Evolutionary conservation across 2,329 filamentous ascomycete species (phyloP).

Genomic region (Domatiomyces catenatus): DNA sequence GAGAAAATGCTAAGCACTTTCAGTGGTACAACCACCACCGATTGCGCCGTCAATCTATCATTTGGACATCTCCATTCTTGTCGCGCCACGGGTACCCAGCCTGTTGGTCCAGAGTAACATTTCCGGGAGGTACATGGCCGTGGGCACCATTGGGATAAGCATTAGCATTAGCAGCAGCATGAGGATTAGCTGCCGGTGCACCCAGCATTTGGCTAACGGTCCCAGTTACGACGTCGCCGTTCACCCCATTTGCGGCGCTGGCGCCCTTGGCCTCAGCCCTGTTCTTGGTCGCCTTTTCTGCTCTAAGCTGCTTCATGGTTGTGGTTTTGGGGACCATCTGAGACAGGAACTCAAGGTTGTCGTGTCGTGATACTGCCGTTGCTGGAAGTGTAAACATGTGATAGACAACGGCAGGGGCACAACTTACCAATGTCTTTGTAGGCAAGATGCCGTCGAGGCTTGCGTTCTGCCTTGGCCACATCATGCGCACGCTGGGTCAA

Average conservation of each 20-base stretch:
- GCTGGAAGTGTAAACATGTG: slow-evolving; percentile 34
- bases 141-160: slow-evolving; percentile 1
- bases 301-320: slow-evolving; percentile 65
- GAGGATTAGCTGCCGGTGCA: background rate
- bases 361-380: slow-evolving; percentile 68
- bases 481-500: slow-evolving; percentile 72
- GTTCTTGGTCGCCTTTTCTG: slow-evolving; percentile 36
- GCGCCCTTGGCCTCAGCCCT: slow-evolving; percentile 17
- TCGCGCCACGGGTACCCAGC: background rate
- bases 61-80: background rate
- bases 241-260: slow-evolving; percentile 17
- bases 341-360: slow-evolving; percentile 86
- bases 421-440: slow-evolving; percentile 75
- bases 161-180: background rate
- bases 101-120: background rate
- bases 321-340: slow-evolving; percentile 81
- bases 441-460: slow-evolving; percentile 84
- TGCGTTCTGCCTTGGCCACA: slow-evolving; percentile 78
- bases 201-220: background rate
- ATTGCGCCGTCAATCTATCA: background rate
- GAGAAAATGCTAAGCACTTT: background rate
- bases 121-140: background rate
- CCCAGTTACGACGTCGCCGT: slow-evolving; percentile 12
- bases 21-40: background rate
- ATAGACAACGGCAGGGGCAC: background rate